Evolutionary conservation across 371 early-diverging fungal species (phyloP).

Genomic region (Circinella umbellata): DNA sequence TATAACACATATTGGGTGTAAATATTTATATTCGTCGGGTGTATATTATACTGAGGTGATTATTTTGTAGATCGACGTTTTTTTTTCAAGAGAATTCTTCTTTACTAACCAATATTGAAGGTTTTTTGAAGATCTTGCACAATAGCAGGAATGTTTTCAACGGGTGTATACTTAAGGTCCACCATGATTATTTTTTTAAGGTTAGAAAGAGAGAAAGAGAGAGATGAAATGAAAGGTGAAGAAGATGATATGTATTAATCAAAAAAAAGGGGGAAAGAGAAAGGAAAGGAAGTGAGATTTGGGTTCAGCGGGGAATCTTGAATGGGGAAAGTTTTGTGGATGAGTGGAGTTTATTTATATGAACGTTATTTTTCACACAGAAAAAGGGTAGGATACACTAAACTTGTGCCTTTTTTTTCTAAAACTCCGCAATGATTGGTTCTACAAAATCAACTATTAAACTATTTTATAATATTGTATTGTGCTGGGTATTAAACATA

Average conservation of each 20-base stretch:
- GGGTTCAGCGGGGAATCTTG: not conserved
- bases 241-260: not conserved
- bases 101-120: constrained; percentile 45
- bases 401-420: too few species aligned
- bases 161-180: constrained; percentile 31
- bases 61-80: too few species aligned
- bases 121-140: constrained; percentile 54
- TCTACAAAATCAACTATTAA: not conserved
- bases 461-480: not conserved
- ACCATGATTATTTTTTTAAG: constrained; percentile 20
- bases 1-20: not conserved
- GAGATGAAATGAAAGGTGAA: constrained; percentile 1
- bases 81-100: too few species aligned
- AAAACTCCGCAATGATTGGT: not conserved
- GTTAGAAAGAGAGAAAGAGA: constrained; percentile 3
- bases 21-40: too few species aligned
- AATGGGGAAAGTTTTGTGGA: not conserved
- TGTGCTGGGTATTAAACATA: too few species aligned
- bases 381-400: not conserved
- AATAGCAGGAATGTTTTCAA: constrained; percentile 37
- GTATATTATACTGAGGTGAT: too few species aligned
- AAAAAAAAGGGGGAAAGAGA: constrained; percentile 10
- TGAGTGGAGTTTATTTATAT: not conserved
- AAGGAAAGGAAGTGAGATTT: constrained; percentile 9
- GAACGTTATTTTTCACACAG: too few species aligned